Percentiles rank a stretch among this genome's conserved stretches.
Evolutionary conservation across 2,329 filamentous ascomycete genomes (phyloP).

Genomic region (Diplodia intermedia): DNA sequence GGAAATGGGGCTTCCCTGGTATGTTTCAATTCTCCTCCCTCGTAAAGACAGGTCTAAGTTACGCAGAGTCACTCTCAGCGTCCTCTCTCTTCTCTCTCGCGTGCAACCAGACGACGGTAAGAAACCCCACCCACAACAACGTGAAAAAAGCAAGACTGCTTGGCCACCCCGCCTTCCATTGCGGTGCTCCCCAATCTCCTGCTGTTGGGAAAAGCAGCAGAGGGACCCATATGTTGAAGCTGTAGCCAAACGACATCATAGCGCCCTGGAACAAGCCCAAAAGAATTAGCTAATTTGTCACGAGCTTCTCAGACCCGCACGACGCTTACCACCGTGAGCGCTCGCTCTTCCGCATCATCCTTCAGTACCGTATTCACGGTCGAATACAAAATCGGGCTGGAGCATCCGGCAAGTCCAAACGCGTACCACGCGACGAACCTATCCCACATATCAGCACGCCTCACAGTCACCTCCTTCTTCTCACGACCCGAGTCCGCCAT

Average conservation of each 20-base stretch:
- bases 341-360: conserved; percentile 49
- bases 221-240: conserved; percentile 56
- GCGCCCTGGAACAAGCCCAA: conserved; percentile 45
- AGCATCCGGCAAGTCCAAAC: conserved; percentile 50
- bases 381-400: conserved; percentile 54
- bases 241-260: conserved; percentile 58
- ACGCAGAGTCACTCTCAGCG: neutral
- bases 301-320: too few species aligned
- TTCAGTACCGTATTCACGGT: conserved; percentile 54
- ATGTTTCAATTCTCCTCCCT: neutral
- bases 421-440: conserved; percentile 55
- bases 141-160: conserved; percentile 56
- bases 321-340: conserved; percentile 46
- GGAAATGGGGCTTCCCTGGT: neutral
- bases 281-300: neutral
- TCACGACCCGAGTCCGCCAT: neutral
- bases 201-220: conserved; percentile 54
- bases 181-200: conserved; percentile 52
- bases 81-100: conserved; percentile 10
- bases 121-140: conserved; percentile 54
- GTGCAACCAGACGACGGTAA: conserved; percentile 34
- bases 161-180: conserved; percentile 59
- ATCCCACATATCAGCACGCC: neutral
- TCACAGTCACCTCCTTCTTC: neutral
- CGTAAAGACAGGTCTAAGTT: too few species aligned